Evolutionary conservation across 2,329 filamentous ascomycete species (phyloP).

Genomic region (Exophiala bonariae): DNA sequence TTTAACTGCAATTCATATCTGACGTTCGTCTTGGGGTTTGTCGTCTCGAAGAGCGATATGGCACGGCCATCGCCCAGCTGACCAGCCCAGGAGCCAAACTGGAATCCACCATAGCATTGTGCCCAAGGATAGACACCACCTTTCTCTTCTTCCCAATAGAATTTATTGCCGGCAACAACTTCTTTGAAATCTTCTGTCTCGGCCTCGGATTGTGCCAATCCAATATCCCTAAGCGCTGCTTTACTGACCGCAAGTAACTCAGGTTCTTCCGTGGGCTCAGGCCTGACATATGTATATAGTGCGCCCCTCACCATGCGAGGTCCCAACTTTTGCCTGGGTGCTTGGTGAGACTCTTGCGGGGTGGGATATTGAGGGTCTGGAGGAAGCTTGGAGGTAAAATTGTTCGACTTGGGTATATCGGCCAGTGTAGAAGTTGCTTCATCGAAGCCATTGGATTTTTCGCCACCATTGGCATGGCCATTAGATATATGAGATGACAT

Average conservation of each 20-base stretch:
- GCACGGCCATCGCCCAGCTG: slow-evolving; percentile 93
- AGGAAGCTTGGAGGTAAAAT: slow-evolving; percentile 68
- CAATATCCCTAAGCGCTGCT: slow-evolving; percentile 77
- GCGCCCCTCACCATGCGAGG: slow-evolving; percentile 84
- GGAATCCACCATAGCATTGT: slow-evolving; percentile 81
- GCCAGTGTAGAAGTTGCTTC: slow-evolving; percentile 30
- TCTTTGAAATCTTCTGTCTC: slow-evolving; percentile 72
- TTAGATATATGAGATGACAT: slow-evolving; percentile 45
- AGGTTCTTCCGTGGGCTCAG: slow-evolving; percentile 68
- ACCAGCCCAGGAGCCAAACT: slow-evolving; percentile 84
- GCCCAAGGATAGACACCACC: slow-evolving; percentile 96
- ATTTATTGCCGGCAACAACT: slow-evolving; percentile 77
- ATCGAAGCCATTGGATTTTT: slow-evolving; percentile 5
- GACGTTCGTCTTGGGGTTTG: slow-evolving; percentile 67
- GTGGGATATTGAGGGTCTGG: slow-evolving; percentile 77
- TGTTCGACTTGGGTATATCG: slow-evolving; percentile 64
- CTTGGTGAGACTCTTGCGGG: slow-evolving; percentile 76
- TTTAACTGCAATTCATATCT: slow-evolving; percentile 93
- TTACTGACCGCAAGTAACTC: slow-evolving; percentile 81
- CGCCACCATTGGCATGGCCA: slow-evolving; percentile 18
- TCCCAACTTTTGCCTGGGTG: slow-evolving; percentile 71
- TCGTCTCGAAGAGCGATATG: slow-evolving; percentile 90
- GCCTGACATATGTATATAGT: slow-evolving; percentile 86
- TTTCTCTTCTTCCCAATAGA: slow-evolving; percentile 71
- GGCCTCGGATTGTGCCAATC: slow-evolving; percentile 68